Conservation (phyloP, 2,329 filamentous ascomycete genomes). For the Dactylellina haptotyla region DNA sequence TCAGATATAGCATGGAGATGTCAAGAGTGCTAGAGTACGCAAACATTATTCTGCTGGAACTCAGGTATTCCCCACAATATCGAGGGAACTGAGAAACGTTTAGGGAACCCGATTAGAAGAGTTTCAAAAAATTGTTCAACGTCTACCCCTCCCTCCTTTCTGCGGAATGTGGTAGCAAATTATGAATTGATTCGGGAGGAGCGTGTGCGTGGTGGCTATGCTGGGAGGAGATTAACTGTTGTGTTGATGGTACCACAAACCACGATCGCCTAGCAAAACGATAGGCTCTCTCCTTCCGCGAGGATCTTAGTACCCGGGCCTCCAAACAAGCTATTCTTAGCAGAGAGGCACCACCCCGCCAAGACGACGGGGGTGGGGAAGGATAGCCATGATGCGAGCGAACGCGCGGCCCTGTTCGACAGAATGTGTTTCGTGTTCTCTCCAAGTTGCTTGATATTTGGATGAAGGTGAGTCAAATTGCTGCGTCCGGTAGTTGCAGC, state of each 20-base stretch:
- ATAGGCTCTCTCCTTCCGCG: neutral
- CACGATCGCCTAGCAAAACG: neutral
- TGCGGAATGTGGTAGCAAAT: too few species aligned
- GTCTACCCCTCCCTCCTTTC: too few species aligned
- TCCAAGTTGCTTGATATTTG: neutral
- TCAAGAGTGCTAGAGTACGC: too few species aligned
- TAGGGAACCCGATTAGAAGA: too few species aligned
- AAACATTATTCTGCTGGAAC: too few species aligned
- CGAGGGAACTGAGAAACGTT: too few species aligned
- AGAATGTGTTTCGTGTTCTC: neutral
- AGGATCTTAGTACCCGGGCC: neutral
- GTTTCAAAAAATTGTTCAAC: too few species aligned
- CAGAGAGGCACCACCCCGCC: neutral
- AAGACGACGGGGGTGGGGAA: neutral
- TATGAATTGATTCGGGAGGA: too few species aligned
- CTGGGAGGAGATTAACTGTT: neutral
- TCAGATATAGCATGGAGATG: too few species aligned
- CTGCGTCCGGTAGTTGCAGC: neutral
- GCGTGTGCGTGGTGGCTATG: neutral
- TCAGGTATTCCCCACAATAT: too few species aligned
- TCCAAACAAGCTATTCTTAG: conserved; percentile 23
- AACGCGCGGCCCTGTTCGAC: conserved; percentile 32
- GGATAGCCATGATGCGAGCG: conserved; percentile 13
- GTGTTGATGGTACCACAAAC: neutral
- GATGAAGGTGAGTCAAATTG: neutral